Evolutionary conservation across 208 protist genomes (phyloP).

Genomic region (Leishmania guyanensis): DNA sequence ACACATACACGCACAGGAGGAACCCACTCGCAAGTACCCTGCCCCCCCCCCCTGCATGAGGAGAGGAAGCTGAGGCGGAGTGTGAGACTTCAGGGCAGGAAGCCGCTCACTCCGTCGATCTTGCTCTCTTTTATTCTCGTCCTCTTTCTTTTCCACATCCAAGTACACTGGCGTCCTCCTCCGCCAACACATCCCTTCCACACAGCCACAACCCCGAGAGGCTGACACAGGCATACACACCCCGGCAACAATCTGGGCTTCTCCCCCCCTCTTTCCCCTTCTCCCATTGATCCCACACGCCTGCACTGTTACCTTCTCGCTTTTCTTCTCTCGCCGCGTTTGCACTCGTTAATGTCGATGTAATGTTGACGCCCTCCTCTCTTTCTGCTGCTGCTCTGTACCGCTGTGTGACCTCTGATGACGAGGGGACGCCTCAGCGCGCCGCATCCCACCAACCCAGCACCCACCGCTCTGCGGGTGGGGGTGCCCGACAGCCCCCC

Average conservation of each 20-base stretch:
- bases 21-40: background rate
- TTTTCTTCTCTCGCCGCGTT: background rate
- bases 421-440: too few species aligned
- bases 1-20: background rate
- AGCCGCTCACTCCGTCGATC: background rate
- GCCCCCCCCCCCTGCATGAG: background rate
- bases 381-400: too few species aligned
- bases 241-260: background rate
- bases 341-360: background rate
- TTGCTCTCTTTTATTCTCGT: background rate
- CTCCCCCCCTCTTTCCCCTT: background rate
- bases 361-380: too few species aligned
- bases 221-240: background rate
- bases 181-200: background rate
- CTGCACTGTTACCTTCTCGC: background rate
- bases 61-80: background rate
- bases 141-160: too few species aligned
- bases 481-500: too few species aligned
- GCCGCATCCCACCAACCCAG: too few species aligned
- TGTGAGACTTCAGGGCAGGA: background rate
- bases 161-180: background rate
- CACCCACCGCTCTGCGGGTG: too few species aligned
- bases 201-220: background rate
- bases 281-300: background rate
- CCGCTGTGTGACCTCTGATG: too few species aligned